Base-by-base conservation (phyloP, 2,329 filamentous ascomycete species). In the Sporothrix inflata region DNA sequence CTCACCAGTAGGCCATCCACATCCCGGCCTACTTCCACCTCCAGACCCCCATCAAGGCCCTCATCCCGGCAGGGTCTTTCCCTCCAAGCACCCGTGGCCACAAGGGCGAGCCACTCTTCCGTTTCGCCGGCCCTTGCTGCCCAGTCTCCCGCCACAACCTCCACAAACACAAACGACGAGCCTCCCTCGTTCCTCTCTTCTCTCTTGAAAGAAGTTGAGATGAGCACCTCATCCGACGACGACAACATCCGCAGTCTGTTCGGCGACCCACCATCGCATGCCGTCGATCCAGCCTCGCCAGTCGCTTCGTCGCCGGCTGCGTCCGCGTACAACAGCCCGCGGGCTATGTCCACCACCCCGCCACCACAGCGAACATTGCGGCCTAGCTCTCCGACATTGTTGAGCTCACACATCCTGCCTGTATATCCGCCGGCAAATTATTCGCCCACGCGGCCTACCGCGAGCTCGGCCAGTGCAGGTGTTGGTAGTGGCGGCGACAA, bases 191-290 rank as follows among this genome's bases (percentile, higher is more conserved):
- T 98, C 78, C 85, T 98, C 8, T 93, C 94, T 30, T 95, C 94
- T 0, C 84, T 98, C 7, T 83, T 98, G 67, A 94, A 92, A 79
- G 95, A 98, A 80, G 93, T 98, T 1, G 94, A 97, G 74, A 87
- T 86, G 80, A 86, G 85, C 80, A 80, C 86, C 71, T 81, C 84
- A 2, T 87, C 87, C 0, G 88, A 91, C 71, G 89, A 90, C 68
- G 88, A 90, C 70, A 83, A 79, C 34, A 78, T 84, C 27, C 81
- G 82, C 27, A 78, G 77, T 2, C 77, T 85, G 42, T 83, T 85
- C 74, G 78, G 73, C 51, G 78, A 79, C 6, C 49, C 72, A n/a
- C 73, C 76, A 11, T 47, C 21, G 2, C 34, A 47, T 3, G 70
- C 74, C 14, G 75, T 78, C 38, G 82, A 80, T 74, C 80, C 78